Percentiles rank a stretch among this genome's conserved stretches.
Conservation (phyloP, 805 yeast species). For the Starmerella scarabaei region DNA sequence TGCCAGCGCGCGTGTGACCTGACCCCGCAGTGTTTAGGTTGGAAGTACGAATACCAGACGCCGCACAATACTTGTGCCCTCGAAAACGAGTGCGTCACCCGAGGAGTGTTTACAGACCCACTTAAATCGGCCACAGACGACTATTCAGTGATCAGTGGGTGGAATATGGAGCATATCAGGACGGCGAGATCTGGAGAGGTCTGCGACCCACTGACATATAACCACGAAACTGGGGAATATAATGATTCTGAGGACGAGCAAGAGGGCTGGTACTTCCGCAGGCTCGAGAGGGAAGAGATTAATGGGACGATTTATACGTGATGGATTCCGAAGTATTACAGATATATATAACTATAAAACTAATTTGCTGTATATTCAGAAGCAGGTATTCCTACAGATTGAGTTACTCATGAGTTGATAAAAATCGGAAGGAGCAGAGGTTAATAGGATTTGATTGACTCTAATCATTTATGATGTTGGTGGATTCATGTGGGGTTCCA, state of each 20-base stretch:
- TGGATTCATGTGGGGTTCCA: no score
- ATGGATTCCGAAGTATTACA: no score
- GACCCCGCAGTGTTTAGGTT: conserved; percentile 10
- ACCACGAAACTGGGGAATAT: conserved; percentile 4
- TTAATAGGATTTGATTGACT: no score
- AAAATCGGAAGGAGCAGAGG: no score
- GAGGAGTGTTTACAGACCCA: conserved; percentile 13
- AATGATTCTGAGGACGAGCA: conserved; percentile 7
- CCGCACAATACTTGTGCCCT: conserved; percentile 8
- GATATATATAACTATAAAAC: no score
- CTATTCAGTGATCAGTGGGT: conserved; percentile 22
- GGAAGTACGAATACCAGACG: conserved; percentile 7
- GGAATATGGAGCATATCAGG: conserved; percentile 26
- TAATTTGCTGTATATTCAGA: no score
- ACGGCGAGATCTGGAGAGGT: conserved; percentile 15
- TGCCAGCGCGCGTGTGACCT: conserved; percentile 13
- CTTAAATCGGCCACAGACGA: conserved; percentile 6
- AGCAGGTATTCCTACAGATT: no score
- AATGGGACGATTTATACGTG: no score
- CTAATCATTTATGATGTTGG: no score
- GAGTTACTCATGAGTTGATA: no score
- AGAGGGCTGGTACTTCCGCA: conserved; percentile 22
- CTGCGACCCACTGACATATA: conserved; percentile 16
- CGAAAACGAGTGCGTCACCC: conserved; percentile 4
- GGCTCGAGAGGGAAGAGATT: conserved; percentile 6